A percentile compares a stretch with the other conserved stretches of the same genome.
Evolutionary conservation across 2,329 filamentous ascomycete genomes (phyloP).

Genomic region (Ceratocystis albifundus): DNA sequence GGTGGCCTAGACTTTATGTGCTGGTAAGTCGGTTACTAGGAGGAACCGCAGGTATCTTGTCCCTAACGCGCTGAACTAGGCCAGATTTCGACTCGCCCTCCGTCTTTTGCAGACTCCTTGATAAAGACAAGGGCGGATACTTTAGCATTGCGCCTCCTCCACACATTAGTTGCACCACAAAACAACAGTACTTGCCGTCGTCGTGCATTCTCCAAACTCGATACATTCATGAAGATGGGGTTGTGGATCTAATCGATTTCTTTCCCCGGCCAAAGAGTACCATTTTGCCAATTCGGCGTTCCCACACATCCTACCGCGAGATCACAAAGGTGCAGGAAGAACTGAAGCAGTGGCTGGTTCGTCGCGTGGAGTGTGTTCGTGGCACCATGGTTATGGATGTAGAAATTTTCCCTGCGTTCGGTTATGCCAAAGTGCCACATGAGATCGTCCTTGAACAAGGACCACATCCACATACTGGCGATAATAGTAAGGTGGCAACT

Average conservation of each 20-base stretch:
- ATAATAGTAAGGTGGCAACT: conserved; percentile 47
- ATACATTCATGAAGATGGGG: conserved; percentile 66
- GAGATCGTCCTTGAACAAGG: conserved; percentile 44
- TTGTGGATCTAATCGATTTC: conserved; percentile 62
- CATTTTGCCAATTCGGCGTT: conserved; percentile 39
- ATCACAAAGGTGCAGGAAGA: conserved; percentile 45
- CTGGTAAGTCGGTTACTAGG: conserved; percentile 40
- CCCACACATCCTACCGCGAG: conserved; percentile 44
- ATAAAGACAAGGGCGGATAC: conserved; percentile 62
- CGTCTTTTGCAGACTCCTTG: conserved; percentile 61
- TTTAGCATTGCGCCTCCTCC: conserved; percentile 53
- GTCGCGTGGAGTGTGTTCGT: conserved; percentile 61
- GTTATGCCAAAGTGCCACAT: conserved; percentile 55
- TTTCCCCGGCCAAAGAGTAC: conserved; percentile 58
- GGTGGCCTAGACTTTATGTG: conserved; percentile 69
- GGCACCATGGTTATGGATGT: conserved; percentile 52
- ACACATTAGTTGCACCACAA: conserved; percentile 49
- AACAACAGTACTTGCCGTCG: conserved; percentile 65
- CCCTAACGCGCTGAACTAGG: conserved; percentile 34
- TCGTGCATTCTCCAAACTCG: conserved; percentile 66
- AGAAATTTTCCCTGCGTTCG: conserved; percentile 61
- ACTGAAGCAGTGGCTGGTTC: conserved; percentile 59
- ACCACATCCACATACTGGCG: conserved; percentile 32
- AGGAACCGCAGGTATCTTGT: background rate
- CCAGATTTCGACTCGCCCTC: conserved; percentile 69